Evolutionary conservation across 768 basidiomycete species (phyloP).

Genomic region (Boletus rex-veris): DNA sequence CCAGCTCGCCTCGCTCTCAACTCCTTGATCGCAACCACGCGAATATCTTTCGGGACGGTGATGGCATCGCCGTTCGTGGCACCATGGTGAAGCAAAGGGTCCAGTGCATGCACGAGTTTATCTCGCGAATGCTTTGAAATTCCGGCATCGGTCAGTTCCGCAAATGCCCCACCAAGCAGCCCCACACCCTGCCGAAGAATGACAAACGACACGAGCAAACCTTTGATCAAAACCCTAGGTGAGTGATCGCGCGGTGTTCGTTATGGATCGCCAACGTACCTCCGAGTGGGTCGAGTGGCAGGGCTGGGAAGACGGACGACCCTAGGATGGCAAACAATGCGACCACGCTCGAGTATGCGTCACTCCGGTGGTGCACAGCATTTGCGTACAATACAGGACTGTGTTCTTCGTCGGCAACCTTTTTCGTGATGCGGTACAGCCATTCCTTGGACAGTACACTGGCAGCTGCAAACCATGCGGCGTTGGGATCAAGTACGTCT

Average conservation of each 20-base stretch:
- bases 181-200: slow-evolving; percentile 76
- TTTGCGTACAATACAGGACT: slow-evolving; percentile 94
- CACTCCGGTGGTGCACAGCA: slow-evolving; percentile 95
- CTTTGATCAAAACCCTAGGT: slow-evolving; percentile 36
- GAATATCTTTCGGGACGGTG: not conserved
- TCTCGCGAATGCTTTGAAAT: slow-evolving; percentile 54
- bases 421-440: slow-evolving; percentile 85
- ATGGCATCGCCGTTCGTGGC: slow-evolving; percentile 18
- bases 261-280: slow-evolving; percentile 43
- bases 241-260: not conserved
- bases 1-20: slow-evolving; percentile 76
- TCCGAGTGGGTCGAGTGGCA: slow-evolving; percentile 92
- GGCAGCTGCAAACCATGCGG: slow-evolving; percentile 90
- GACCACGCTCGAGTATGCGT: slow-evolving; percentile 90
- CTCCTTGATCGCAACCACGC: slow-evolving; percentile 45
- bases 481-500: slow-evolving; percentile 78
- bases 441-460: slow-evolving; percentile 88
- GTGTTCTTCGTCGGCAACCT: slow-evolving; percentile 86
- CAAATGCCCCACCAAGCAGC: slow-evolving; percentile 66
- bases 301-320: slow-evolving; percentile 77
- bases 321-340: slow-evolving; percentile 92
- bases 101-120: slow-evolving; percentile 53
- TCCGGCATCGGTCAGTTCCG: slow-evolving; percentile 82
- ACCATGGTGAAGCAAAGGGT: slow-evolving; percentile 46
- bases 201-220: slow-evolving; percentile 83